phyloP scores from a whole-genome alignment of 2,329 filamentous ascomycete genomes.

The Monilinia fructigena region DNA sequence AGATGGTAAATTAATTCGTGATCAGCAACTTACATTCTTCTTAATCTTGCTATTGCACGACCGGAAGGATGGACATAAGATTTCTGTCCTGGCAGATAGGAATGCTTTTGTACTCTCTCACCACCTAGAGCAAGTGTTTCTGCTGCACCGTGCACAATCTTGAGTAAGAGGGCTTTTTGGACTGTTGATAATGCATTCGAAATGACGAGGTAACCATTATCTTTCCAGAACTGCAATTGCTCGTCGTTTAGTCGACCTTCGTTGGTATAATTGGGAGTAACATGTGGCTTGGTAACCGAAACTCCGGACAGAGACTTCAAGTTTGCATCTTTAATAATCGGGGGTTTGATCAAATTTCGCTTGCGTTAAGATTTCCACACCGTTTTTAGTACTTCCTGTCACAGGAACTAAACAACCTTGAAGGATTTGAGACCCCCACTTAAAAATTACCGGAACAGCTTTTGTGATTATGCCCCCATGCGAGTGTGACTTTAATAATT shows the following conservation, averaged over 20 bases:
- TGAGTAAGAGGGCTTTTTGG: not conserved
- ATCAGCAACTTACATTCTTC: not conserved
- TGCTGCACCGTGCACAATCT: conserved; percentile 9
- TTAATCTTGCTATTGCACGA: conserved; percentile 11
- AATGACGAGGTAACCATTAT: conserved; percentile 14
- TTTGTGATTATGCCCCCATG: not conserved
- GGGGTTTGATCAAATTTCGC: not conserved
- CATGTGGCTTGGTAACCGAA: not conserved
- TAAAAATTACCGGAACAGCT: not conserved
- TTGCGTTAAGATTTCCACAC: too few species aligned
- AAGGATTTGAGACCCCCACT: not conserved
- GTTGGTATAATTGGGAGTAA: not conserved
- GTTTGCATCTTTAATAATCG: not conserved
- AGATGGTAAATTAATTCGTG: not conserved
- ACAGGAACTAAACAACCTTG: not conserved
- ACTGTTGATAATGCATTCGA: not conserved
- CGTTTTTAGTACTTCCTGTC: not conserved
- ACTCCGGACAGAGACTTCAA: fast-evolving
- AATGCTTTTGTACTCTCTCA: conserved; percentile 12
- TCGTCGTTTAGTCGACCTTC: not conserved
- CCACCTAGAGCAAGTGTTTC: not conserved
- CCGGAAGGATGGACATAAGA: not conserved
- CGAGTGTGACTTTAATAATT: too few species aligned
- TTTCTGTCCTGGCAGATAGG: not conserved
- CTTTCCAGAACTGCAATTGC: conserved; percentile 17